phyloP scores from a whole-genome alignment of 805 yeast species.

The Saturnispora serradocipensis region DNA sequence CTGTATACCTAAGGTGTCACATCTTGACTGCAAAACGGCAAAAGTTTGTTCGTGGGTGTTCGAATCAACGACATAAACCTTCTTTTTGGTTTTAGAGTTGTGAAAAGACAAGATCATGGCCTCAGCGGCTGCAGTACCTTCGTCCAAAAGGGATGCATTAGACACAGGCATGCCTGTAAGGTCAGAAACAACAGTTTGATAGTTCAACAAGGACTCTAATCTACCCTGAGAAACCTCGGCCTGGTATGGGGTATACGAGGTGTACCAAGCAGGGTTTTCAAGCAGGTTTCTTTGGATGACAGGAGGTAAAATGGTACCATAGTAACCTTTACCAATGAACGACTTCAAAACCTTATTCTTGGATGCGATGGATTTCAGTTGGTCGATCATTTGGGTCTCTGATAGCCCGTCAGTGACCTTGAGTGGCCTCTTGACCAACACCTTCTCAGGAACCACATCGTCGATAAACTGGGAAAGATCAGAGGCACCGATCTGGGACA shows the following conservation, averaged over 20 bases:
- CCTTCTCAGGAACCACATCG: conserved; percentile 68
- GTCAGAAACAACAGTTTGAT: conserved; percentile 85
- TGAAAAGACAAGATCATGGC: conserved; percentile 84
- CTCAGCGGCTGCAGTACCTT: conserved; percentile 96
- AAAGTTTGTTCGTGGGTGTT: conserved; percentile 81
- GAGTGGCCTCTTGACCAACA: conserved; percentile 61
- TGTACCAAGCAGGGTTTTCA: conserved; percentile 97
- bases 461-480: conserved; percentile 64
- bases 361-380: conserved; percentile 57
- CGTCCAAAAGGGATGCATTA: conserved; percentile 90
- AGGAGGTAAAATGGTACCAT: conserved; percentile 82
- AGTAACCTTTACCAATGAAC: conserved; percentile 90
- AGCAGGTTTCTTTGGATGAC: conserved; percentile 87
- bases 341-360: conserved; percentile 68
- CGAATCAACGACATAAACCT: conserved; percentile 60
- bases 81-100: conserved; percentile 55
- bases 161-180: conserved; percentile 93
- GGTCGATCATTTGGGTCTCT: conserved; percentile 70
- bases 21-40: conserved; percentile 71
- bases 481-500: conserved; percentile 50
- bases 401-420: conserved; percentile 61
- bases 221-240: conserved; percentile 98
- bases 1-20: conserved; percentile 61
- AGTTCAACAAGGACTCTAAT: conserved; percentile 79
- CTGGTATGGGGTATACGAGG: conserved; percentile 97